phyloP scores from a whole-genome alignment of 2,329 filamentous ascomycete species.

The Talaromyces verruculosus region DNA sequence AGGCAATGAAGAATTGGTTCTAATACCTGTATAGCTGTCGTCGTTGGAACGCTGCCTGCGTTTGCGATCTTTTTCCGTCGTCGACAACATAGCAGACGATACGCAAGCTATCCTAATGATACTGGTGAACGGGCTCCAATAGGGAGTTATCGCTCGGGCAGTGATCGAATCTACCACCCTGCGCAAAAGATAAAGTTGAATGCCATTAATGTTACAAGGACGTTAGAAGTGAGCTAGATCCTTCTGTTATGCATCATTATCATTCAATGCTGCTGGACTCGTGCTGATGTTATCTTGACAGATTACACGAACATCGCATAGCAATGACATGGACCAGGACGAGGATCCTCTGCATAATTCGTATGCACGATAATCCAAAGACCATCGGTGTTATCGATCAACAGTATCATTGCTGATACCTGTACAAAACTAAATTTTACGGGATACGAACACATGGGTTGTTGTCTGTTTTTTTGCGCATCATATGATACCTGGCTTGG shows the following conservation, averaged over 20 bases:
- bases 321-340: constrained; percentile 13
- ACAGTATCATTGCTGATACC: neutral
- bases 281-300: neutral
- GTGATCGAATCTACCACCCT: neutral
- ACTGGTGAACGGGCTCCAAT: neutral
- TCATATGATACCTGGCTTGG: constrained; percentile 5
- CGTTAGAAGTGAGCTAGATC: constrained; percentile 13
- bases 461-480: neutral
- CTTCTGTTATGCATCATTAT: neutral
- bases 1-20: neutral
- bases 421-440: neutral
- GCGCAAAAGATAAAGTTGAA: constrained; percentile 8
- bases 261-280: neutral
- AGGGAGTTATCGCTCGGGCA: constrained; percentile 14
- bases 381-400: neutral
- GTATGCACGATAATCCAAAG: neutral
- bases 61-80: constrained; percentile 23
- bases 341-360: constrained; percentile 18
- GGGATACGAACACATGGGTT: neutral
- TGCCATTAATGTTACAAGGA: constrained; percentile 18
- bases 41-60: constrained; percentile 26
- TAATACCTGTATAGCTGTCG: constrained; percentile 23
- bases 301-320: constrained; percentile 16
- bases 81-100: constrained; percentile 23
- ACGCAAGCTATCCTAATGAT: constrained; percentile 25